These are phyloP conservation scores for Globisporangium acanthophoron DNA, from an alignment of 352 stramenopile genomes.

Conservation along the genomic window DNA sequence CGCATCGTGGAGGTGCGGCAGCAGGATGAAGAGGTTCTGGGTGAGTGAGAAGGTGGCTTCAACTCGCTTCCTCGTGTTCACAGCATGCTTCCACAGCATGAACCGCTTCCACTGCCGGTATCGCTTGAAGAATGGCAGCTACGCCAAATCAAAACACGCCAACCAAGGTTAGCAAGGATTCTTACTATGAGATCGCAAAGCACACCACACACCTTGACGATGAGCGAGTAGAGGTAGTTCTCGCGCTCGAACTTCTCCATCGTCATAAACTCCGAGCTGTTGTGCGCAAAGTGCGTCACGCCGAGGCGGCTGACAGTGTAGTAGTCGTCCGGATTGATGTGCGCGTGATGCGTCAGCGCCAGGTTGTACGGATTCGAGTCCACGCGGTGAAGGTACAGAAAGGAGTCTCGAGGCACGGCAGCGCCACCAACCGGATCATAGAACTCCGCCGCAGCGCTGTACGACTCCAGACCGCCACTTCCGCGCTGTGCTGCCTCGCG, in stretches of 20 bases:
- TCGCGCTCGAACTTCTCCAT: constrained; percentile 90
- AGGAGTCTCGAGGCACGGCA: constrained; percentile 45
- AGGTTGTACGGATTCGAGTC: constrained; percentile 80
- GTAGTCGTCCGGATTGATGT: constrained; percentile 77
- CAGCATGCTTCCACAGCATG: constrained; percentile 73
- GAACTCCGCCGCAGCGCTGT: not conserved
- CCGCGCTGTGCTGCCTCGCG: not conserved
- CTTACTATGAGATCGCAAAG: not conserved
- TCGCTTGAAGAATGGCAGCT: constrained; percentile 87
- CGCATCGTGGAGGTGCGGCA: constrained; percentile 73
- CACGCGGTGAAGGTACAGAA: constrained; percentile 67
- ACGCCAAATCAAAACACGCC: not conserved
- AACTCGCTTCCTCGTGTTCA: constrained; percentile 47
- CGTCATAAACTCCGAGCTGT: constrained; percentile 83
- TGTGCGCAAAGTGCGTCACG: constrained; percentile 83
- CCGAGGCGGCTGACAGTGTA: constrained; percentile 88
- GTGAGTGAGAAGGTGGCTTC: constrained; percentile 40
- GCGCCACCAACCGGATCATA: not conserved
- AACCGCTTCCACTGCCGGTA: constrained; percentile 92
- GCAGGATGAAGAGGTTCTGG: constrained; percentile 86
- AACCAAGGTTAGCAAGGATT: not conserved
- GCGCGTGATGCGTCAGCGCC: constrained; percentile 49
- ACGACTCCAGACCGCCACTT: not conserved
- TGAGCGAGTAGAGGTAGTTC: constrained; percentile 84
- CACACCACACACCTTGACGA: constrained; percentile 47